These are phyloP conservation scores for Leptographium wingfieldii DNA, from an alignment of 2,329 filamentous ascomycete genomes.

Conservation along the genomic window DNA sequence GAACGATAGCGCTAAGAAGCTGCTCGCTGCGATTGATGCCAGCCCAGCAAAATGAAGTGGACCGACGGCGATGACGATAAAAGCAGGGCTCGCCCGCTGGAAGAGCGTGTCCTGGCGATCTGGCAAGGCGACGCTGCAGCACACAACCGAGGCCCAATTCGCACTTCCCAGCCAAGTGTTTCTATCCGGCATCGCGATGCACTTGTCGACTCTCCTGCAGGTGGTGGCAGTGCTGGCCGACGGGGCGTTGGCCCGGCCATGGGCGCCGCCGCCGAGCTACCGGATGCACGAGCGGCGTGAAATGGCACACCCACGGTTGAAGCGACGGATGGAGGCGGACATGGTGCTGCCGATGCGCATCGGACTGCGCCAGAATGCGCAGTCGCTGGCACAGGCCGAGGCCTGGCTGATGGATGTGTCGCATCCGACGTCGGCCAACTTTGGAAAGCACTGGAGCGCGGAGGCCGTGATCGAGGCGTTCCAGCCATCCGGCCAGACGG, in stretches of 20 bases:
- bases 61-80: background rate
- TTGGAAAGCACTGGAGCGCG: conserved; percentile 23
- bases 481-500: conserved; percentile 19
- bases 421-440: conserved; percentile 17
- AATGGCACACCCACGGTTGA: background rate
- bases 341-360: conserved; percentile 7
- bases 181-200: background rate
- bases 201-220: background rate
- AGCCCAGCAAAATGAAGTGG: background rate
- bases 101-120: no score
- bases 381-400: background rate
- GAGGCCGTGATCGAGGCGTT: conserved; percentile 24
- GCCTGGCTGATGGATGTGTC: conserved; percentile 8
- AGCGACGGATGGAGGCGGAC: background rate
- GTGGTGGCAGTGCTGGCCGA: background rate
- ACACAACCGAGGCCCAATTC: no score
- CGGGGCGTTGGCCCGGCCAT: background rate
- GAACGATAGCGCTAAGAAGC: background rate
- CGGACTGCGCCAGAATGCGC: conserved; percentile 1
- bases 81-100: background rate
- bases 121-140: no score
- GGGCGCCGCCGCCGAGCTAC: background rate
- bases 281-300: conserved; percentile 5
- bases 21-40: no score
- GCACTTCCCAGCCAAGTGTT: no score